These are phyloP conservation scores for Cercospora nicotianae DNA, from an alignment of 2,329 filamentous ascomycete species.

Conservation along the genomic window DNA sequence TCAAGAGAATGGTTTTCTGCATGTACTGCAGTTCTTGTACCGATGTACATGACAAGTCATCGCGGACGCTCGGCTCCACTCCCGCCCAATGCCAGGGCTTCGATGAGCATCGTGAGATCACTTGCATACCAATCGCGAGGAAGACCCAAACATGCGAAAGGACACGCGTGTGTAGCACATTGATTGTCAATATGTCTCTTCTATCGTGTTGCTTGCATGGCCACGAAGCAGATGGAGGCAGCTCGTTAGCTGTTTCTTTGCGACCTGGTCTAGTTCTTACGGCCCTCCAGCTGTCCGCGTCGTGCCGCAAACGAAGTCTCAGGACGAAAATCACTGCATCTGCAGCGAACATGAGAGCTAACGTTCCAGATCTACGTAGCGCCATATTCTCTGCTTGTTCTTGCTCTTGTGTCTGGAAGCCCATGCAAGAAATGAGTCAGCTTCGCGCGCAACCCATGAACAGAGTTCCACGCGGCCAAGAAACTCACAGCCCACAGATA, in stretches of 20 bases:
- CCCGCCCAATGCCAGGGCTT: background rate
- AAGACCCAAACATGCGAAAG: background rate
- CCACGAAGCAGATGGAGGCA: background rate
- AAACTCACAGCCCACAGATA: background rate
- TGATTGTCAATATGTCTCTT: background rate
- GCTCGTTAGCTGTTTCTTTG: background rate
- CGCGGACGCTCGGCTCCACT: conserved; percentile 2
- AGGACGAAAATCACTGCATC: background rate
- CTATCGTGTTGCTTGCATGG: background rate
- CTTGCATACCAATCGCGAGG: background rate
- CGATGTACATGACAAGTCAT: background rate
- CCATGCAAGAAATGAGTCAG: background rate
- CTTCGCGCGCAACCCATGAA: background rate
- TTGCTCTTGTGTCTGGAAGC: background rate
- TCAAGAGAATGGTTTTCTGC: background rate
- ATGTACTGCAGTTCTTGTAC: background rate
- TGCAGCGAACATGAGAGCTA: background rate
- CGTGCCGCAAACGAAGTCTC: background rate
- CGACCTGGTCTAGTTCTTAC: background rate
- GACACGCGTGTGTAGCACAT: background rate
- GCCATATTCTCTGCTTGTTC: background rate
- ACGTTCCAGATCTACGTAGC: background rate
- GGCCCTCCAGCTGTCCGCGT: background rate
- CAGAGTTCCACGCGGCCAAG: background rate
- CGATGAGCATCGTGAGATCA: background rate